Percentiles rank a stretch among this genome's conserved stretches.
phyloP scores from a whole-genome alignment of 805 yeast genomes.

The Wickerhamiella azymoides region DNA sequence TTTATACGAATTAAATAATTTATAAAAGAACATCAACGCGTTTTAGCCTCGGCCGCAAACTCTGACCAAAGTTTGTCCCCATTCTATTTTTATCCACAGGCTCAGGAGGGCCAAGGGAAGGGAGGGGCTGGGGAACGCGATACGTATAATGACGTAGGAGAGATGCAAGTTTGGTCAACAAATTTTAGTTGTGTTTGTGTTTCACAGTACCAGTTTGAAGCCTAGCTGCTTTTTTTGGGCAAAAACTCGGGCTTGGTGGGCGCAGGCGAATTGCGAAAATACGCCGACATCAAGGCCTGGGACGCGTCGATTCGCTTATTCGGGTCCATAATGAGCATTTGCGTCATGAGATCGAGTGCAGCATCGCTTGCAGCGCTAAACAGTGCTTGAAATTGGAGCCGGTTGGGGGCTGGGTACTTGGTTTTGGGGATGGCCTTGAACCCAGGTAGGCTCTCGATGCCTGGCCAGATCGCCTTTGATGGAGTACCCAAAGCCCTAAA shows the following conservation, averaged over 20 bases:
- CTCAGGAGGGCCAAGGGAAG: no score
- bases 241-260: conserved; percentile 54
- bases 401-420: conserved; percentile 72
- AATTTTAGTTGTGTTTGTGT: not conserved
- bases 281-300: conserved; percentile 49
- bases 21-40: not conserved
- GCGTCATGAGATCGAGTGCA: conserved; percentile 62
- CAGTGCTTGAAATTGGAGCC: conserved; percentile 64
- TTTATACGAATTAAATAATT: no score
- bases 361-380: conserved; percentile 83
- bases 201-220: not conserved
- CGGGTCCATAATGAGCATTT: conserved; percentile 68
- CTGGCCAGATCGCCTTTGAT: conserved; percentile 82
- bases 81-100: not conserved
- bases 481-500: conserved; percentile 95
- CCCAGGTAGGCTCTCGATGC: conserved; percentile 63
- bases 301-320: conserved; percentile 52
- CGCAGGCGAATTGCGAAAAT: conserved; percentile 57
- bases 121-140: not conserved
- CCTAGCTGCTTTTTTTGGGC: conserved; percentile 32
- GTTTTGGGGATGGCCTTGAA: conserved; percentile 30
- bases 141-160: not conserved
- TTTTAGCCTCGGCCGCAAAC: not conserved
- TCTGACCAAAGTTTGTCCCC: not conserved
- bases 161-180: not conserved